Evolutionary conservation across 2,329 filamentous ascomycete species (phyloP).

Genomic region (Neopestalotiopsis rosae): DNA sequence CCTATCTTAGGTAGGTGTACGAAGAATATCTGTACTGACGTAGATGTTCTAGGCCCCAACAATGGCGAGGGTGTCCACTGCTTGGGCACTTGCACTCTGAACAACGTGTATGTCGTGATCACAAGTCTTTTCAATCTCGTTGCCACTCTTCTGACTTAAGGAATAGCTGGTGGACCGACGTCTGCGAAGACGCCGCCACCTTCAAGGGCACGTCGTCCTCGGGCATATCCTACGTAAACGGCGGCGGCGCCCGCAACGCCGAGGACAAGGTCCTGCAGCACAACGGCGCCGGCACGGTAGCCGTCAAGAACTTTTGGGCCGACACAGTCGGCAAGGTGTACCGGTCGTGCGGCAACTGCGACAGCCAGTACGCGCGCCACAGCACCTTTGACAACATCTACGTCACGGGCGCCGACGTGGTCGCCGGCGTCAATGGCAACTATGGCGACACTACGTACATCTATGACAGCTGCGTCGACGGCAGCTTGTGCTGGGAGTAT

Average conservation of each 20-base stretch:
- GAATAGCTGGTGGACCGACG: slow-evolving; percentile 12
- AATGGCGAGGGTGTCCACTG: slow-evolving; percentile 9
- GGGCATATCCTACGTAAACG: slow-evolving; percentile 25
- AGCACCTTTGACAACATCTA: slow-evolving; percentile 8
- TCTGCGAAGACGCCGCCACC: slow-evolving; percentile 10
- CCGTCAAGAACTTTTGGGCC: slow-evolving; percentile 41
- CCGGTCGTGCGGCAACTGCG: slow-evolving; percentile 50
- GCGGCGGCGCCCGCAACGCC: slow-evolving; percentile 39
- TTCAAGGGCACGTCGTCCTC: neutral
- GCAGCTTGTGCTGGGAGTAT: neutral
- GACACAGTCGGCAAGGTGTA: slow-evolving; percentile 49
- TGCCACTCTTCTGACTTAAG: too few relatives aligned
- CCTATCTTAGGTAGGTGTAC: neutral
- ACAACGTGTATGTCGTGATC: slow-evolving; percentile 1
- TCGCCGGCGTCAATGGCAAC: slow-evolving; percentile 11
- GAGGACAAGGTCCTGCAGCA: slow-evolving; percentile 41
- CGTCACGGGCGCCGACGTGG: slow-evolving; percentile 4
- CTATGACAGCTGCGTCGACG: neutral
- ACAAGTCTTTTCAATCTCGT: too few relatives aligned
- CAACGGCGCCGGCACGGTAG: slow-evolving; percentile 39
- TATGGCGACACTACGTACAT: slow-evolving; percentile 11
- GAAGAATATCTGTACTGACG: neutral
- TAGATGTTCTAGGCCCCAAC: neutral
- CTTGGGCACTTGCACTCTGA: neutral
- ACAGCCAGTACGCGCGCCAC: neutral